These are phyloP conservation scores for Alternaria burnsii DNA, from an alignment of 2,329 filamentous ascomycete genomes.

Conservation along the genomic window DNA sequence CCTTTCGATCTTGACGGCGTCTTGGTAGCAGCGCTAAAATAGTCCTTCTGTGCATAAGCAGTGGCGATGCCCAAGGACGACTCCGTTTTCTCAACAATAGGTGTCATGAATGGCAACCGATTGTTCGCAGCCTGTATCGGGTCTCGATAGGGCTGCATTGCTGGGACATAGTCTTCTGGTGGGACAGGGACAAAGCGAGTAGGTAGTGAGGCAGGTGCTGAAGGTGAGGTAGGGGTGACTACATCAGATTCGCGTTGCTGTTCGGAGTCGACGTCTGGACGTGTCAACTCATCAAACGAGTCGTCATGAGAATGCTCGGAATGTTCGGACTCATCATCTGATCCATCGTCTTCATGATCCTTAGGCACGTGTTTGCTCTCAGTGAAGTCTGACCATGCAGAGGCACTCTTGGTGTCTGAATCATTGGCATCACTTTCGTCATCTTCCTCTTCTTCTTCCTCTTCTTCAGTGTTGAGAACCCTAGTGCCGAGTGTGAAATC, in stretches of 20 bases:
- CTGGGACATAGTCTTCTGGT: conserved; percentile 85
- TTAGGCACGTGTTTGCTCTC: conserved; percentile 73
- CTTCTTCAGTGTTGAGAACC: conserved; percentile 42
- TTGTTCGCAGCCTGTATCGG: conserved; percentile 83
- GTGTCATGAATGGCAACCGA: conserved; percentile 96
- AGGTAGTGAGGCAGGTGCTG: conserved; percentile 47
- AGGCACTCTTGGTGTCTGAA: conserved; percentile 60
- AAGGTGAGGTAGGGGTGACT: conserved; percentile 59
- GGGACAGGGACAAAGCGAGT: conserved; percentile 79
- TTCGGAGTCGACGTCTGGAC: conserved; percentile 36
- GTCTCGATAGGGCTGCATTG: conserved; percentile 82
- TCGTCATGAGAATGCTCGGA: conserved; percentile 48
- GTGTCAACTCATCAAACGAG: conserved; percentile 45
- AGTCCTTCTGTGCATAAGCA: conserved; percentile 62
- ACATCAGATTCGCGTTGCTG: conserved; percentile 51
- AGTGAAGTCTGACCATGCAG: conserved; percentile 90
- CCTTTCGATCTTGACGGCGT: conserved; percentile 74
- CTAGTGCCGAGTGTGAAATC: conserved; percentile 59
- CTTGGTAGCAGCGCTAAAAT: conserved; percentile 78
- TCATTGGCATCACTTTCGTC: conserved; percentile 47
- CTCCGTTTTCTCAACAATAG: conserved; percentile 95
- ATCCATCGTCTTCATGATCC: conserved; percentile 43
- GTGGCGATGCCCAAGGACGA: conserved; percentile 72
- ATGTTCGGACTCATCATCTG: conserved; percentile 47
- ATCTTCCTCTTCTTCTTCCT: no score